These are phyloP conservation scores for Colletotrichum spinosum DNA, from an alignment of 2,329 filamentous ascomycete genomes.

Conservation along the genomic window DNA sequence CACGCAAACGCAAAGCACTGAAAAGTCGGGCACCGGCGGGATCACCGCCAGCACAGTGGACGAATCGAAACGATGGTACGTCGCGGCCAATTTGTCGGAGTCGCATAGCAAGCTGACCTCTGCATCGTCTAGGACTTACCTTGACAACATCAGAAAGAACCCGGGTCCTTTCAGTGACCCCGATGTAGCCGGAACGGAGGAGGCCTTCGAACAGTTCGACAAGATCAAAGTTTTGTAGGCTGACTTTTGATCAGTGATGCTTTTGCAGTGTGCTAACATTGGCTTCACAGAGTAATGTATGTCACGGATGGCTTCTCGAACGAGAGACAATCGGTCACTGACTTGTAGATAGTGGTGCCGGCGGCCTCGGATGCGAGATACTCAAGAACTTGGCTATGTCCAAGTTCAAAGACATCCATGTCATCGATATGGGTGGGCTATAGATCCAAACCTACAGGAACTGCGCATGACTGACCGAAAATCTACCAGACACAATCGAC, in stretches of 20 bases:
- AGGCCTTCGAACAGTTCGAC: conserved; percentile 69
- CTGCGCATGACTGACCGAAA: conserved; percentile 19
- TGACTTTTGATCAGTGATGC: background rate
- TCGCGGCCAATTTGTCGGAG: background rate
- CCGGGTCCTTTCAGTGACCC: conserved; percentile 85
- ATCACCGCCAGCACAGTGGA: conserved; percentile 5
- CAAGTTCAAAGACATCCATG: conserved; percentile 96
- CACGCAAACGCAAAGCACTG: conserved; percentile 19
- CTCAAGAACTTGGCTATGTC: conserved; percentile 96
- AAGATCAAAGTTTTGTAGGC: conserved; percentile 81
- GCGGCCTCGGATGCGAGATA: conserved; percentile 95
- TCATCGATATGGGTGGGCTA: conserved; percentile 94
- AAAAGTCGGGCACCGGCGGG: conserved; percentile 2
- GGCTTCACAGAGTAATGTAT: conserved; percentile 60
- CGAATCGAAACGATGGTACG: conserved; percentile 37
- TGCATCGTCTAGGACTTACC: conserved; percentile 73
- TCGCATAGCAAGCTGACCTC: conserved; percentile 2
- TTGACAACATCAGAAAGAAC: conserved; percentile 82
- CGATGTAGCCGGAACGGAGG: conserved; percentile 60
- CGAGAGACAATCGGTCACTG: conserved; percentile 33
- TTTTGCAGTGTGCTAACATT: conserved; percentile 40
- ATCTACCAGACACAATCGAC: conserved; percentile 86
- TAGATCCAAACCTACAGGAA: background rate
- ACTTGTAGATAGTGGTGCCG: conserved; percentile 78
- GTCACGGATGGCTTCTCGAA: conserved; percentile 45